Conservation (phyloP, 75 land plant genomes). For the Selaginella moellendorffii region DNA sequence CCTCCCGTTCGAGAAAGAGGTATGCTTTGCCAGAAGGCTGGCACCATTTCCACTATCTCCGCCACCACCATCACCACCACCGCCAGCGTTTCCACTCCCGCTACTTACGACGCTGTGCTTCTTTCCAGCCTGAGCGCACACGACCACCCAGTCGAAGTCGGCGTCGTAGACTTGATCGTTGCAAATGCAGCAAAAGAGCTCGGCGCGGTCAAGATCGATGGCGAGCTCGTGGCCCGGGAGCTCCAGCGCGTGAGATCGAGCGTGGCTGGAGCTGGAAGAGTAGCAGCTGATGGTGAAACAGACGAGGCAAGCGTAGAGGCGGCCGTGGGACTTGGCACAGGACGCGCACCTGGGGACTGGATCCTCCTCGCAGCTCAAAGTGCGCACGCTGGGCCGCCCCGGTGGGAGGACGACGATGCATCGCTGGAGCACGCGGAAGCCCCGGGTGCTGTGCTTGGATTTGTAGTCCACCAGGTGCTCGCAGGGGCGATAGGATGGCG, state of each 20-base stretch:
- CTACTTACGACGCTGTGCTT: no score
- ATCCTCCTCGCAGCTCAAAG: slow-evolving; percentile 20
- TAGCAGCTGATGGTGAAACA: slow-evolving; percentile 53
- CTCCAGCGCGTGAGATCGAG: slow-evolving; percentile 25
- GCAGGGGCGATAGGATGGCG: no score
- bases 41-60: no score
- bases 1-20: no score
- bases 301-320: slow-evolving; percentile 49
- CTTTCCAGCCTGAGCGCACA: slow-evolving; percentile 4
- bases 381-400: slow-evolving; percentile 28
- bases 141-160: slow-evolving; percentile 57
- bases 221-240: slow-evolving; percentile 42
- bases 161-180: slow-evolving; percentile 71
- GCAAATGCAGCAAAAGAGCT: slow-evolving; percentile 77
- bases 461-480: slow-evolving; percentile 37
- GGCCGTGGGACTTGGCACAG: slow-evolving; percentile 22
- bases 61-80: no score
- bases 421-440: slow-evolving; percentile 36
- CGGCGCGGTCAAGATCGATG: slow-evolving; percentile 67
- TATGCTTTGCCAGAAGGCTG: no score
- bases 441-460: slow-evolving; percentile 21
- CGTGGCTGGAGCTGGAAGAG: slow-evolving; percentile 25
- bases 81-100: no score
- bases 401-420: slow-evolving; percentile 31
- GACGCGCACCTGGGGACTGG: slow-evolving; percentile 35